Base-by-base conservation (phyloP, 164 flowering plant genomes). In the Vitis rupestris region DNA sequence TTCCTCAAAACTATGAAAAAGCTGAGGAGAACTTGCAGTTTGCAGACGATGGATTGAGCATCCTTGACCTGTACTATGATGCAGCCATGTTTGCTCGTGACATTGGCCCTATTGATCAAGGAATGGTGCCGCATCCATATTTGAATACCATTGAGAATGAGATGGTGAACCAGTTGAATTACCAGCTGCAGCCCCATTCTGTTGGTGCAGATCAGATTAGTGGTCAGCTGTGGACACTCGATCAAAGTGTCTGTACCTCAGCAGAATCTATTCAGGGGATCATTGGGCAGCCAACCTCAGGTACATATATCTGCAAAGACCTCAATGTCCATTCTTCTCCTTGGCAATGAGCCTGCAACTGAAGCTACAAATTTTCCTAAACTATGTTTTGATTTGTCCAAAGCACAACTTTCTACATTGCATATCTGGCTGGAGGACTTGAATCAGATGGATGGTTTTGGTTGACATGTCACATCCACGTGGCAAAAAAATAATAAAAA, bases 21-120 rank as follows among this genome's bases (percentile, higher is more conserved):
- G 63, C 74, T 50, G 54, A n/a, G 9, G 72, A 69, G 31, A 70
- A 62, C 69, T 52, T 75, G 27, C 66, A 17, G 59, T 68, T 79
- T 67, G 78, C 70, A 15, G 82, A 78, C 10, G 84, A 77, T 81
- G 83, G 81, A 17, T 72, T 89, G 53, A 61, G 74, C 60, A 91
- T 78, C 51, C 31, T 79, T 64, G 94, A 95, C 17, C 47, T 78
- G 65, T 95, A 19, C 75, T 76, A 83, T 59, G 99, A 91, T 82
- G 87, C 92, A 17, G 70, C 74, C 54, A 47, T 81, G 86, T 82
- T 82, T 74, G 64, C 86, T 44, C 72, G 51, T 14, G 89, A 86
- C 29, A 37, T 82, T 64, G 89, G 76, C 6, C 75, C 77, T 37
- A 65, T 31, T 61, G 75, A 69, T 58, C 77, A 76, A 30, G 79